Evolutionary conservation across 176 grass and related monocot species (phyloP).

Genomic region (Phragmites australis): DNA sequence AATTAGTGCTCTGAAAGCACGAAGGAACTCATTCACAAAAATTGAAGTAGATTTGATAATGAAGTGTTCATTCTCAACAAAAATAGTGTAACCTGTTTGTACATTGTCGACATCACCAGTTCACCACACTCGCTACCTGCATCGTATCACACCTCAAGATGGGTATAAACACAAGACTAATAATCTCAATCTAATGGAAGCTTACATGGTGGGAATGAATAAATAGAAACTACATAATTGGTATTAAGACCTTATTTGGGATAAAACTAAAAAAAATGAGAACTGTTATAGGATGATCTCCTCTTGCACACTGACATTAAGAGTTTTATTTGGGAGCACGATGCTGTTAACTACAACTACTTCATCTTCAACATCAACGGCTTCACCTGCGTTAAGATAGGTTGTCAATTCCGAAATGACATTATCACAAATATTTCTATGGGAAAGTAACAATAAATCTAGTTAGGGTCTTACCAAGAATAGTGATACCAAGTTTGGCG

Average conservation of each 20-base stretch:
- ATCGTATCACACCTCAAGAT: not conserved
- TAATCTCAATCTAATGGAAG: constrained; percentile 36
- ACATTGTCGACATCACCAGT: constrained; percentile 47
- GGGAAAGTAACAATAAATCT: constrained; percentile 3
- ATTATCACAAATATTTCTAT: not conserved
- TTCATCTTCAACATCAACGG: constrained; percentile 92
- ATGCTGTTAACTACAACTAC: constrained; percentile 90
- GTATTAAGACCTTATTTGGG: constrained; percentile 41
- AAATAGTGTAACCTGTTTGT: constrained; percentile 27
- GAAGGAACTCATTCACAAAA: not conserved
- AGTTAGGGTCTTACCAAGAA: constrained; percentile 70
- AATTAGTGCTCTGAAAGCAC: not conserved
- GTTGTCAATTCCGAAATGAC: constrained; percentile 18
- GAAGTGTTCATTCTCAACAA: constrained; percentile 9
- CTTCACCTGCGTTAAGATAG: constrained; percentile 71
- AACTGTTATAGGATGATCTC: constrained; percentile 85
- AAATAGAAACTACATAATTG: constrained; percentile 38
- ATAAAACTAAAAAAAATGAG: constrained; percentile 31
- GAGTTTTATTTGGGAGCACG: constrained; percentile 92
- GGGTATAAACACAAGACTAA: constrained; percentile 28
- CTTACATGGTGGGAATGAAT: constrained; percentile 25
- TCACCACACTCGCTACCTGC: constrained; percentile 5
- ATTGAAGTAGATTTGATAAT: not conserved
- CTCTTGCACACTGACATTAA: constrained; percentile 89
- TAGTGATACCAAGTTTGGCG: constrained; percentile 96